These are phyloP conservation scores for Candida gorgasii DNA, from an alignment of 805 yeast genomes.

Conservation along the genomic window DNA sequence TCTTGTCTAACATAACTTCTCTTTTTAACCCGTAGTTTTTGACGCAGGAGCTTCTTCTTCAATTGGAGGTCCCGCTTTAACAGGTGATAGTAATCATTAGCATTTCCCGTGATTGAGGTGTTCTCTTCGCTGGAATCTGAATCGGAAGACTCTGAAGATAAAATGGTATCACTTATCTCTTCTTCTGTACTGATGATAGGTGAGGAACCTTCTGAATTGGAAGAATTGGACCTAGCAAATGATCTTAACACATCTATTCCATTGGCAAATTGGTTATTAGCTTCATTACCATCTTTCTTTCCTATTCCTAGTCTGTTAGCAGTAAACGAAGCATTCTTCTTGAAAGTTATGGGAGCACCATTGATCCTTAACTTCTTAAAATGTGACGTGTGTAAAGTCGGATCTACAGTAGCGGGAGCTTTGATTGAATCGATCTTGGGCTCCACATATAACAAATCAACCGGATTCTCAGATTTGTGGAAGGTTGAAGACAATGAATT, in stretches of 20 bases:
- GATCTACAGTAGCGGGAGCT: slow-evolving; percentile 40
- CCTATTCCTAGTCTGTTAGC: slow-evolving; percentile 8
- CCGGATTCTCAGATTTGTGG: slow-evolving; percentile 19
- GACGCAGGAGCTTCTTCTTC: slow-evolving; percentile 14
- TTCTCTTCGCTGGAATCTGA: slow-evolving; percentile 13
- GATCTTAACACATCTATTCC: slow-evolving; percentile 6
- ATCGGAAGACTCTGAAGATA: slow-evolving; percentile 14
- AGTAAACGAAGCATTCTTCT: slow-evolving; percentile 12
- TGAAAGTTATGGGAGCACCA: slow-evolving; percentile 35
- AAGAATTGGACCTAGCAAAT: background rate
- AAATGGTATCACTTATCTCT: slow-evolving; percentile 16
- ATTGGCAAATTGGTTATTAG: background rate
- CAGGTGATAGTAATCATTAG: slow-evolving; percentile 18
- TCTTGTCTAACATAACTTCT: background rate
- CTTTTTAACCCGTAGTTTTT: background rate
- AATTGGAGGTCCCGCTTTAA: slow-evolving; percentile 17
- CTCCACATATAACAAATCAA: slow-evolving; percentile 15
- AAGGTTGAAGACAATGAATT: slow-evolving; percentile 14
- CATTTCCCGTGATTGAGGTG: slow-evolving; percentile 4
- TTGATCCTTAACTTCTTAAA: slow-evolving; percentile 44
- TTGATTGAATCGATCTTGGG: slow-evolving; percentile 19
- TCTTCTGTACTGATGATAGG: slow-evolving; percentile 21
- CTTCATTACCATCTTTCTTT: background rate
- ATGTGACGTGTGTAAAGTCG: slow-evolving; percentile 36
- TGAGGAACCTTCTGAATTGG: slow-evolving; percentile 1